A percentile compares a stretch with the other conserved stretches of the same genome.
phyloP scores from a whole-genome alignment of 1,284 basidiomycete genomes.

The Cutaneotrichosporon sp. region DNA sequence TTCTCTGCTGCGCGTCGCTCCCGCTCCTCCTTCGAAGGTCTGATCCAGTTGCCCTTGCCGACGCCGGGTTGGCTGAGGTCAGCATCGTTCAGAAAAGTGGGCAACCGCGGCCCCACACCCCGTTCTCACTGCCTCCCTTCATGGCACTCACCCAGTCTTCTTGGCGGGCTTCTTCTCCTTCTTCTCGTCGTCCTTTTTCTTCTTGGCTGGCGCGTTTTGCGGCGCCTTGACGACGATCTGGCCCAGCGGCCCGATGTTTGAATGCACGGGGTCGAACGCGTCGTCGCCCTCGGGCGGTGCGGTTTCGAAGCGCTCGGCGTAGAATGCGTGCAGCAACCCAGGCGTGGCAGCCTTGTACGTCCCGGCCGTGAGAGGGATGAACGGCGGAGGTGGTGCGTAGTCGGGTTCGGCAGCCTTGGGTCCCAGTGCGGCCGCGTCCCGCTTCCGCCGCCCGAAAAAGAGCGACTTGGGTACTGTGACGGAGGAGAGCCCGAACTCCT shows the following conservation, averaged over 20 bases:
- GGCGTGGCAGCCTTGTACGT: constrained; percentile 72
- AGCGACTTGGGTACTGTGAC: constrained; percentile 77
- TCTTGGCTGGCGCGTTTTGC: constrained; percentile 18
- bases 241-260: constrained; percentile 48
- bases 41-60: constrained; percentile 52
- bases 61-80: constrained; percentile 39
- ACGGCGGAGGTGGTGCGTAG: constrained; percentile 79
- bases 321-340: constrained; percentile 78
- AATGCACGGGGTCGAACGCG: constrained; percentile 41
- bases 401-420: constrained; percentile 63
- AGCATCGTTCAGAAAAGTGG: background rate
- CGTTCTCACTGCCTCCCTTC: no score
- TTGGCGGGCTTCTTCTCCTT: constrained; percentile 40
- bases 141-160: constrained; percentile 35
- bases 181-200: constrained; percentile 14
- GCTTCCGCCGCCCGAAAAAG: constrained; percentile 65
- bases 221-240: constrained; percentile 44
- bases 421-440: constrained; percentile 42
- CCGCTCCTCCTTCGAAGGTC: constrained; percentile 49
- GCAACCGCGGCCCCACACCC: background rate
- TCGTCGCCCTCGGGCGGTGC: constrained; percentile 41
- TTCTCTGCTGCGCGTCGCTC: constrained; percentile 39
- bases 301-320: constrained; percentile 61
- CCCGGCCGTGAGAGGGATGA: constrained; percentile 66
- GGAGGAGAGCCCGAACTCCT: constrained; percentile 77